Evolutionary conservation across 2,329 filamentous ascomycete genomes (phyloP).

Genomic region (Beauveria sp.): DNA sequence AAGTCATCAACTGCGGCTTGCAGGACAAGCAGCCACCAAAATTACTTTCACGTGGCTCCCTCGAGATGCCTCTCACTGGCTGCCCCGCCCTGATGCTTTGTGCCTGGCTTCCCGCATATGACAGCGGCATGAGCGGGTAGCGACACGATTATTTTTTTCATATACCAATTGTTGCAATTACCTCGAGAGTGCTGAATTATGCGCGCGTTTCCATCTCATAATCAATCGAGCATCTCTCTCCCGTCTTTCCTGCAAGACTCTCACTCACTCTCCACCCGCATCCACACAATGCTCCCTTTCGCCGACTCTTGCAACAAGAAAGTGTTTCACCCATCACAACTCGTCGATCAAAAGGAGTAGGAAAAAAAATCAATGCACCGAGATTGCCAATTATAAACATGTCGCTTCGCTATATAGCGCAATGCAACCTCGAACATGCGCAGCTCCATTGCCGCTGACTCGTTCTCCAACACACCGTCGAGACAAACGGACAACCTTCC

Average conservation of each 20-base stretch:
- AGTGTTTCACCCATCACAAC: not conserved
- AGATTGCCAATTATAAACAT: not conserved
- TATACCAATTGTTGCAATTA: not conserved
- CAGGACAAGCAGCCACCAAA: conserved; percentile 1
- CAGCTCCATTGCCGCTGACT: not conserved
- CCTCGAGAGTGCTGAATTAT: not conserved
- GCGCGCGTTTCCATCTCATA: not conserved
- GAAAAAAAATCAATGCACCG: not conserved
- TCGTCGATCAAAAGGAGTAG: not conserved
- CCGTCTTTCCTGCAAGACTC: not conserved
- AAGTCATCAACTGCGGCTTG: not conserved
- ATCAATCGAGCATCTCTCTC: not conserved
- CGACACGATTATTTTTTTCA: not conserved
- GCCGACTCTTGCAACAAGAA: not conserved
- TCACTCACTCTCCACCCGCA: not conserved
- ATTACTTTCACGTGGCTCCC: not conserved
- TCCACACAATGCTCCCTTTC: not conserved
- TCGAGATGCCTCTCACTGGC: not conserved
- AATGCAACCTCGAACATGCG: not conserved
- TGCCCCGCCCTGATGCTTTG: not conserved
- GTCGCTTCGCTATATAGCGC: not conserved
- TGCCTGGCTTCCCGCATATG: not conserved
- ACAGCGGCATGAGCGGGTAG: not conserved
- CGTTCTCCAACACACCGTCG: not conserved
- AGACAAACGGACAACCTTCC: not conserved